Base-by-base conservation (phyloP, 805 yeast species). In the Pichia heedii region DNA sequence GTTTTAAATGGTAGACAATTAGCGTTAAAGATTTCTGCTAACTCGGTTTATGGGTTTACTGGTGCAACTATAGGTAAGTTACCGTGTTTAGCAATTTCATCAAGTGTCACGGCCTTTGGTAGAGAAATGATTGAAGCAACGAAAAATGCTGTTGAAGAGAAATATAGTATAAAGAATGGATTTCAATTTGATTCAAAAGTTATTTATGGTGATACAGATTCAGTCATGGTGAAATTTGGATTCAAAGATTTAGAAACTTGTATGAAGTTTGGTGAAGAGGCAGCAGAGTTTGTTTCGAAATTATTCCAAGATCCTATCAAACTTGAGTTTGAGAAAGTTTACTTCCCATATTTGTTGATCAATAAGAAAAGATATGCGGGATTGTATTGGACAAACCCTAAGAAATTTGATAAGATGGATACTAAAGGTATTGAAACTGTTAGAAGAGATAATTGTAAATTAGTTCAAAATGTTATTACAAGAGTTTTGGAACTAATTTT, bases 401-500 rank as follows among this genome's bases (percentile, higher is more conserved):
- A 85, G n/a, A 86, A 85, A 50, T 86, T 77, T 55, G 98, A 94
- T 62, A 93, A 93, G 65, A 82, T 93, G 88, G 99, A 93, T 61
- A 90, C 97, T 29, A 93, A 93, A 58, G 99, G 99, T 62, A 83
- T 93, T 49, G 99, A 95, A 57, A 93, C 98, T 0, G 99, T 93
- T 36, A 80, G 99, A 63, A 79, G 99, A 70, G 99, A 93, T 59
- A 94, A 95, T 51, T 93, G 99, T 64, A 76, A 95, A 35, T 68
- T 93, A 52, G 98, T 94, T 4, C 96, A 89, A 53, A 83, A 85
- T 56, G 98, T 94, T 18, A 85, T 93, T 63, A 94, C 96, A 19
- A 84, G 86, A 45, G 95, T 93, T 2, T 67, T 93, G 56, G 86
- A 85, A 49, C 74, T 76, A 48, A 87, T 94, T 46, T 68, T 93